phyloP scores from a whole-genome alignment of 306 rosid genomes.

The Ormosia semicastrata region DNA sequence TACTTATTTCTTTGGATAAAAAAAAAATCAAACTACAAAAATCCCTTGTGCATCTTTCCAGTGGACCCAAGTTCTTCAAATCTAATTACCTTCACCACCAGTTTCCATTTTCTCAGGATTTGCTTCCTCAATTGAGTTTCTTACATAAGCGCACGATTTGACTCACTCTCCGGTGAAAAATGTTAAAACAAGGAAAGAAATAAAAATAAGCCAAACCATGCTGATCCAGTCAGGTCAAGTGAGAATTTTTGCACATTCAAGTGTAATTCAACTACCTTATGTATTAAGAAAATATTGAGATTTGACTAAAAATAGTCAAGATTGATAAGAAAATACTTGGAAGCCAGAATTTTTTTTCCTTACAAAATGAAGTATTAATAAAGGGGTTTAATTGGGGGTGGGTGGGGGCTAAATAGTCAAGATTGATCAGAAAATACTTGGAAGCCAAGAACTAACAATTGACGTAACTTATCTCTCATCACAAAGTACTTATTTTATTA shows the following conservation, averaged over 20 bases:
- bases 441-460: too few species aligned
- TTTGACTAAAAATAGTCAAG: neutral
- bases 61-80: too few species aligned
- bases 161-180: neutral
- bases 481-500: too few species aligned
- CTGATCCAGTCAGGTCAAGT: neutral
- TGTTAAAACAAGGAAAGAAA: neutral
- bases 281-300: neutral
- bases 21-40: too few species aligned
- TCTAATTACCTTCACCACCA: too few species aligned
- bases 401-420: too few species aligned
- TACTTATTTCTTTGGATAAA: too few species aligned
- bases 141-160: neutral
- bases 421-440: too few species aligned
- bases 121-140: neutral
- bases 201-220: neutral
- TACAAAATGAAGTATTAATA: too few species aligned
- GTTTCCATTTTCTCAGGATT: neutral
- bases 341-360: neutral
- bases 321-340: neutral
- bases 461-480: too few species aligned
- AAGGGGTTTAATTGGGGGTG: too few species aligned
- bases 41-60: neutral
- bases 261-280: neutral
- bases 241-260: neutral